Base-by-base conservation (phyloP, 2,329 filamentous ascomycete genomes). In the Hortaea werneckii region DNA sequence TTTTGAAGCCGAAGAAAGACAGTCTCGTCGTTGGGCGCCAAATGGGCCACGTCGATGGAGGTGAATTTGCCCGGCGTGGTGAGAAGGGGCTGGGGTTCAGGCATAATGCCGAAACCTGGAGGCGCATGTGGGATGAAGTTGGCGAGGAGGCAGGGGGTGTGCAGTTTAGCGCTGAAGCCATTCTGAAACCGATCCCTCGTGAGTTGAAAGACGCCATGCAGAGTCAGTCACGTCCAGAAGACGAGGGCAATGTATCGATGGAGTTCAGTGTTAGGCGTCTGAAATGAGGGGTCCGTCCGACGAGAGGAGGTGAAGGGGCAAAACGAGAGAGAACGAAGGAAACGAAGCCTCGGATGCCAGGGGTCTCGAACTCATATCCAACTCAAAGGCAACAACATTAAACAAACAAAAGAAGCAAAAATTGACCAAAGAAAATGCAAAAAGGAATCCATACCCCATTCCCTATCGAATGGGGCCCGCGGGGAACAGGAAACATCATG, bases 21-120 rank as follows among this genome's bases (percentile, higher is more conserved):
- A 59, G 59, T 8, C 44, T 72, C 27, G 47, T 71, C 4, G 49
- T 70, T 39, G 69, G 69, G 11, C 54, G 65, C 12, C 65, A 69
- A 45, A 57, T 64, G 10, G 66, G 65, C 5, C 59, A 57, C 42
- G 42, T 54, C 11, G 45, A 60, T 29, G 50, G 65, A 10, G 61
- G 60, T 5, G 57, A 56, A 29, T 55, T 54, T n/a, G 30, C 42
- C 11, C 46, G 49, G n/a, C 40, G 50, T 11, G 42, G 55, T 1
- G 53, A 56, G 20, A 42, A 45, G 4, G 52, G 50, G 1, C 52
- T 49, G 41, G 55, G 61, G 46, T 70, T 57, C 47, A 11, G 48
- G 32, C 67, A 71, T 46, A 64, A 68, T 45, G 49, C 46, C 6
- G 61, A 60, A 38, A 62, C 60, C 3, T 70, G 65, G 55, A 45